Conservation (phyloP, 345 rosid genomes). For the Populus deltoides region DNA sequence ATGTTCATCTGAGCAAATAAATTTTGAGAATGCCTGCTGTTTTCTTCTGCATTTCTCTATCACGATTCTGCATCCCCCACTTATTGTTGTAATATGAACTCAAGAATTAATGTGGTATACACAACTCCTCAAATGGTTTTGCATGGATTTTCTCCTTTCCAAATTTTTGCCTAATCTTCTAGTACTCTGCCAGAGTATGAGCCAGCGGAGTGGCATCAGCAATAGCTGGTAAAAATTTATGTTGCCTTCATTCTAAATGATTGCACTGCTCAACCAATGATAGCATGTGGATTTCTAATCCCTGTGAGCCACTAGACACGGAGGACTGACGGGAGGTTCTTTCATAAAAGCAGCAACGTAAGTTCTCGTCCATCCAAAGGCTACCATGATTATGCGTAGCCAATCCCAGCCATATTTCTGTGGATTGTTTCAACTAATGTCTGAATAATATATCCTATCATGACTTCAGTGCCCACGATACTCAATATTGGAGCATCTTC, state of each 20-base stretch:
- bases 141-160: too few species aligned
- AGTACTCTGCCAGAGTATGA: background rate
- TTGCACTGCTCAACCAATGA: background rate
- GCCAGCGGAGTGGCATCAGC: background rate
- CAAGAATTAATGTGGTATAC: background rate
- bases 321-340: background rate
- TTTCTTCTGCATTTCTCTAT: background rate
- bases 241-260: background rate
- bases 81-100: background rate
- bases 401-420: background rate
- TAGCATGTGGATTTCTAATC: background rate
- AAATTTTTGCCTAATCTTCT: background rate
- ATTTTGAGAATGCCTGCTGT: slow-evolving; percentile 5
- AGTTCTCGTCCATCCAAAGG: background rate
- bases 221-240: background rate
- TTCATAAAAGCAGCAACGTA: background rate
- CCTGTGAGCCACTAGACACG: background rate
- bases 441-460: background rate
- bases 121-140: background rate
- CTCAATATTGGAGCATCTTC: background rate
- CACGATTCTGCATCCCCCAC: background rate
- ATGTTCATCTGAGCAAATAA: slow-evolving; percentile 35
- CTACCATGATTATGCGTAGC: background rate
- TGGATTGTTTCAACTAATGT: background rate
- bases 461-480: too few species aligned